A percentile compares a stretch with the other conserved stretches of the same genome.
phyloP scores from a whole-genome alignment of 2,329 filamentous ascomycete genomes.

The Chaetomiaceae sp. region DNA sequence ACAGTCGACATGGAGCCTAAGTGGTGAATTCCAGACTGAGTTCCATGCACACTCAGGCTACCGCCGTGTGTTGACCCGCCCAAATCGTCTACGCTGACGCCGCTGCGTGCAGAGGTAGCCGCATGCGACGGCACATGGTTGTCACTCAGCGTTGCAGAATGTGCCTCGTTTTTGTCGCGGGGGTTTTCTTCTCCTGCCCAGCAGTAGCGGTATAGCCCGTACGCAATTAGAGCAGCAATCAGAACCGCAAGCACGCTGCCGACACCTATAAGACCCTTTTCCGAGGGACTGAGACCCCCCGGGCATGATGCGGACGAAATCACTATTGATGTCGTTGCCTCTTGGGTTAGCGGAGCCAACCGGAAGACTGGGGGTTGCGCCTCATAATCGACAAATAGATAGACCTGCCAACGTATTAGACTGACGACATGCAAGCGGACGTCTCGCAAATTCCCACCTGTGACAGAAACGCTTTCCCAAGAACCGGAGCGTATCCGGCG shows the following conservation, averaged over 20 bases:
- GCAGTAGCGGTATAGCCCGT: neutral
- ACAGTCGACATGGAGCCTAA: too few relatives aligned
- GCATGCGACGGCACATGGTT: too few relatives aligned
- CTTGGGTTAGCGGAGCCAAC: neutral
- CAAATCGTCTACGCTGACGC: too few relatives aligned
- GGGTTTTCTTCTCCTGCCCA: neutral
- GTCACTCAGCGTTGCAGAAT: too few relatives aligned
- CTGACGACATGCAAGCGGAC: too few relatives aligned
- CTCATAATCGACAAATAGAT: constrained; percentile 13
- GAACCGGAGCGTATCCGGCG: constrained; percentile 8
- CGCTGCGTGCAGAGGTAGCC: too few relatives aligned
- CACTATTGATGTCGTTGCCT: neutral
- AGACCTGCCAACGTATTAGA: too few relatives aligned
- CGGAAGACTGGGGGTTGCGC: neutral
- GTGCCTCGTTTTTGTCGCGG: neutral
- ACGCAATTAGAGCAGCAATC: neutral
- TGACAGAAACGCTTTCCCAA: constrained; percentile 19
- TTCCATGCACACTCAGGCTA: too few relatives aligned
- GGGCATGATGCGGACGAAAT: constrained; percentile 1
- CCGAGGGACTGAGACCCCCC: neutral
- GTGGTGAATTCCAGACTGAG: too few relatives aligned
- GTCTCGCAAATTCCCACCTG: too few relatives aligned
- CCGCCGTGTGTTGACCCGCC: too few relatives aligned
- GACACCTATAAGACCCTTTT: constrained; percentile 6
- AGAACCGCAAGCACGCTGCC: constrained; percentile 2